Base-by-base conservation (phyloP, 805 yeast species). In the Kockiozyma suomiensis region DNA sequence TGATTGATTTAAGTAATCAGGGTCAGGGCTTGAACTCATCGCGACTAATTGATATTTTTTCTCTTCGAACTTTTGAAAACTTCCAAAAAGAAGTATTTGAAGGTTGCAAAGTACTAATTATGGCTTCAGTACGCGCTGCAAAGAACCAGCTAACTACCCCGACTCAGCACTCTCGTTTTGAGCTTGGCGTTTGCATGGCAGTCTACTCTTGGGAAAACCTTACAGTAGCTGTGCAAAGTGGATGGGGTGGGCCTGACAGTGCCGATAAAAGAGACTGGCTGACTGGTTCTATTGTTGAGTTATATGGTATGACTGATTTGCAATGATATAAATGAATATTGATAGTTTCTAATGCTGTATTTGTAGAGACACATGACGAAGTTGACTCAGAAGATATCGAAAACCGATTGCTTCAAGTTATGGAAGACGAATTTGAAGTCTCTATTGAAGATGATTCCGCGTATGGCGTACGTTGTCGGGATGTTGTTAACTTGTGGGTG, bases 171-270 rank as follows among this genome's bases (percentile, higher is more conserved):
- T 90, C 88, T 17, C 85, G 88, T 65, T 91, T 94, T 70, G 98
- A 93, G 74, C 80, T 94, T 13, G 99, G 97, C 10, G 92, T 90
- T 1, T 86, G 97, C 32, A 88, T 92, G 96, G 85, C 88, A 37
- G 75, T 94, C n/a, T 84, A 92, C 73, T 80, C 82, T 59, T 94
- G 99, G 99, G 94, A 91, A 61, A 91, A 88, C 25, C 77, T 94
- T 53, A 80, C 82, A 49, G 87, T 88, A 0, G 99, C 99, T 0
- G 98, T 94, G 8, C 96, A 84, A 4, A 90, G 89, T 72, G 78
- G 80, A 32, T 94, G 99, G 98, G 99, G 99, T 61, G 99, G 99
- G 0, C 85, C 97, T 13, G 88, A 89, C 37, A 86, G 96, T 13
- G 83, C 81, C 0, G 97, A 89, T 40, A 94, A 94, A 73, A 81